phyloP scores from a whole-genome alignment of 306 rosid species.

The Malus domestica region DNA sequence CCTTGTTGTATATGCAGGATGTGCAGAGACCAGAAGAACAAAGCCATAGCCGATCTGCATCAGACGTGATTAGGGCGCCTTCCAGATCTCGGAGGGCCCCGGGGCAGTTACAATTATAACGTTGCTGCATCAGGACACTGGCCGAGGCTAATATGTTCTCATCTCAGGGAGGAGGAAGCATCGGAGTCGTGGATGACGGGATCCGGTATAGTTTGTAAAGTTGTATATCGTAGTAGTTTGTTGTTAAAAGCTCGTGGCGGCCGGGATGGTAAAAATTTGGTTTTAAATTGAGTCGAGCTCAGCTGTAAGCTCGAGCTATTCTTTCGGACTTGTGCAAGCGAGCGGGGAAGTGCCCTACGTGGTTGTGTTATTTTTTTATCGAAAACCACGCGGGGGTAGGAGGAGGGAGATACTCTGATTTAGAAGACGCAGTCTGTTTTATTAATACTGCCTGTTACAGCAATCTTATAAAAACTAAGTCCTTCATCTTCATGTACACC shows the following conservation, averaged over 20 bases:
- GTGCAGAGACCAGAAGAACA: constrained; percentile 42
- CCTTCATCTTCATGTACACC: neutral
- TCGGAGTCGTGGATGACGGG: constrained; percentile 30
- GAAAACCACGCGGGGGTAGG: constrained; percentile 58
- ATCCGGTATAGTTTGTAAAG: constrained; percentile 61
- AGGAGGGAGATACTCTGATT: constrained; percentile 29
- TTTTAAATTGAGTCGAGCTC: constrained; percentile 39
- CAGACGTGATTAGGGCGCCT: constrained; percentile 43
- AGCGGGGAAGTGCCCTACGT: constrained; percentile 38
- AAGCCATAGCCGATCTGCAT: constrained; percentile 16
- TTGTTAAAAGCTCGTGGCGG: constrained; percentile 38
- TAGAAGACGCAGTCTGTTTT: constrained; percentile 24
- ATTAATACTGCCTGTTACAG: neutral
- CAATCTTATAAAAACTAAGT: neutral
- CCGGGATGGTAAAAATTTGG: constrained; percentile 38
- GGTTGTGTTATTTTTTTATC: constrained; percentile 73
- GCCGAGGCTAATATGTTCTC: constrained; percentile 27
- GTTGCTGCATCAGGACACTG: constrained; percentile 23
- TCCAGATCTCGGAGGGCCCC: constrained; percentile 51
- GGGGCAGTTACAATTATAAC: constrained; percentile 45
- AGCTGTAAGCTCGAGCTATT: constrained; percentile 51
- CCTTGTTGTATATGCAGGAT: constrained; percentile 37
- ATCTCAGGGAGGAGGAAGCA: constrained; percentile 19
- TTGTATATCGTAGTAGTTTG: constrained; percentile 78
- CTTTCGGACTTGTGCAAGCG: constrained; percentile 47